phyloP scores from a whole-genome alignment of 2,329 filamentous ascomycete genomes.

The Fusarium paranaense region DNA sequence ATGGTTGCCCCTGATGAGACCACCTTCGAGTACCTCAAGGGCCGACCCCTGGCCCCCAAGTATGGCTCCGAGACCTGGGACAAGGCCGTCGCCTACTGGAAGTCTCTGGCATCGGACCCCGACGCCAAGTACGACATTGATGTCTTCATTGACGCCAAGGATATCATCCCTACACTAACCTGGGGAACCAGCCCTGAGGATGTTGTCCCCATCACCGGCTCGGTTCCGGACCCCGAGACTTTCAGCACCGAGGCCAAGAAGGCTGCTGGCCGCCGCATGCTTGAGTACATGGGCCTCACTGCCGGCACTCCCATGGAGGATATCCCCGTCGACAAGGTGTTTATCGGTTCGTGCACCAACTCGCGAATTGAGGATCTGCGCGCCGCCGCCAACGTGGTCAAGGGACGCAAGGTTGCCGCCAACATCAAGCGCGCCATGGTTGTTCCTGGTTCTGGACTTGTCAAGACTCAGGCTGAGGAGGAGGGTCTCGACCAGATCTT shows the following conservation, averaged over 20 bases:
- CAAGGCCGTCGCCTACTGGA: slow-evolving; percentile 89
- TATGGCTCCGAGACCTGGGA: slow-evolving; percentile 89
- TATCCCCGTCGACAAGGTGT: slow-evolving; percentile 93
- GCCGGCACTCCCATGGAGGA: slow-evolving; percentile 92
- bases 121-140: slow-evolving; percentile 91
- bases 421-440: slow-evolving; percentile 97
- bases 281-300: slow-evolving; percentile 96
- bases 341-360: slow-evolving; percentile 98
- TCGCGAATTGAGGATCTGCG: slow-evolving; percentile 95
- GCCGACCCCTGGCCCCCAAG: slow-evolving; percentile 87
- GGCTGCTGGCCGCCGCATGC: slow-evolving; percentile 79
- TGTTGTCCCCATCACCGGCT: slow-evolving; percentile 91
- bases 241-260: slow-evolving; percentile 86
- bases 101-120: slow-evolving; percentile 84
- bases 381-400: slow-evolving; percentile 85
- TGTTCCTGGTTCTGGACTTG: slow-evolving; percentile 92
- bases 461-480: slow-evolving; percentile 90
- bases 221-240: slow-evolving; percentile 90
- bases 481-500: slow-evolving; percentile 97
- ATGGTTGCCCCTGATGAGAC: slow-evolving; percentile 96
- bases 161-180: slow-evolving; percentile 92
- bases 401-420: slow-evolving; percentile 85
- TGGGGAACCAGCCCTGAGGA: slow-evolving; percentile 99
- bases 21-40: slow-evolving; percentile 96
- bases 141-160: slow-evolving; percentile 89